Base-by-base conservation (phyloP, 352 stramenopile genomes). In the Pythium plurisporium region DNA sequence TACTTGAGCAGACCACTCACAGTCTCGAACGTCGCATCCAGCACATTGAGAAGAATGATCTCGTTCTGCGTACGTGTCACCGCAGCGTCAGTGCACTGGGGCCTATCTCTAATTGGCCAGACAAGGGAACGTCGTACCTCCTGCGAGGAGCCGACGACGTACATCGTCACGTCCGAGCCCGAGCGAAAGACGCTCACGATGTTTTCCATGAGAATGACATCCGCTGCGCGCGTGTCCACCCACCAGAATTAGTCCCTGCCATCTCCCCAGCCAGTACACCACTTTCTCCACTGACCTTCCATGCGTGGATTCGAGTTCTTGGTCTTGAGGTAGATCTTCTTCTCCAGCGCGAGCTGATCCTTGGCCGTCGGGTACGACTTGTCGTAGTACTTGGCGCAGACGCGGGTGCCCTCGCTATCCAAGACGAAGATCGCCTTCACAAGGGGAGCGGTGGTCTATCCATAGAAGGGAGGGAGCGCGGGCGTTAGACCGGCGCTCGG, bases 351-450 rank as follows among this genome's bases (percentile, higher is more conserved):
- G 31, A 91, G 68, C 60, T 96, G 86, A 38, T 94, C 86, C 69
- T 91, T 95, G 40, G 84, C 65, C 20, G 83, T 82, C 57, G 81
- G 81, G 64, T 94, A 94, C 64, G 81, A 87, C 68, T 91, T 89
- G 69, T 95, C 86, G 54, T 96, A 96, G 76, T 96, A 96, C 79
- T 96, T 96, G 68, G 88, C 86, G 49, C 87, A 93, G 59, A 96
- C 76, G 54, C 88, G 86, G 55, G 86, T 93, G 54, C 88, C 88
- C 50, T 96, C 88, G 56, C 73, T 91, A 69, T 92, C 86, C 53
- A 95, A 61, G 29, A 95, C 73, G 64, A 94, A 94, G 62, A 95
- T 94, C 55, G 83, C 86, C 71, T 93, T 94, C 44, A 95, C 84
- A 52, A 76, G 85, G 25, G 86, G 86, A 67, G 80, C 86, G 33